A percentile compares a stretch with the other conserved stretches of the same genome.
Evolutionary conservation across 2,329 filamentous ascomycete genomes (phyloP).

Genomic region (Aspergillus pseudonomiae): DNA sequence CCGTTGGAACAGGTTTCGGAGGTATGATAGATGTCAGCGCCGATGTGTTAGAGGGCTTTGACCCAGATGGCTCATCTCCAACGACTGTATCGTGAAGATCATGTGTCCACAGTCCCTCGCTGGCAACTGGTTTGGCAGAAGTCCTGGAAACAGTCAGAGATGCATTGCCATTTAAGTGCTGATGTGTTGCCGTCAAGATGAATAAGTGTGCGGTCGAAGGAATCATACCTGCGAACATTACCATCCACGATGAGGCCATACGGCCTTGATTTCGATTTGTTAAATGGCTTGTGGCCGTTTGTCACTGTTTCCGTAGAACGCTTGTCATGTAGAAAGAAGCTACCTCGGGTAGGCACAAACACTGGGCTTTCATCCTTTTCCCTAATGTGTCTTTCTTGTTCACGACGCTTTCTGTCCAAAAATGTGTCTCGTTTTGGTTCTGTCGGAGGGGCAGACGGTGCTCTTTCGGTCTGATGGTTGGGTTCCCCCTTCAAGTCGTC

Average conservation of each 20-base stretch:
- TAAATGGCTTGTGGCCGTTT: slow-evolving; percentile 71
- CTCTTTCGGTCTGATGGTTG: slow-evolving; percentile 33
- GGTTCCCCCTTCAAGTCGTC: slow-evolving; percentile 46
- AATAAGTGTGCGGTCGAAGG: not conserved
- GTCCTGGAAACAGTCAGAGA: slow-evolving; percentile 41
- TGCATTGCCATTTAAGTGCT: not conserved
- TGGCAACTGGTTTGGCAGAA: slow-evolving; percentile 53
- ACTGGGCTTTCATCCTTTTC: slow-evolving; percentile 86
- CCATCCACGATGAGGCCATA: slow-evolving; percentile 52
- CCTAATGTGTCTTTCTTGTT: slow-evolving; percentile 89
- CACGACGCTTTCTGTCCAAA: slow-evolving; percentile 73
- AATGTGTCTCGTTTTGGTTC: slow-evolving; percentile 57
- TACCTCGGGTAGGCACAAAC: slow-evolving; percentile 90
- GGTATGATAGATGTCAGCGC: slow-evolving; percentile 32
- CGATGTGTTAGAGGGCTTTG: slow-evolving; percentile 33
- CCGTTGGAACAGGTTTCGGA: slow-evolving; percentile 41
- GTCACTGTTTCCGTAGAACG: slow-evolving; percentile 74
- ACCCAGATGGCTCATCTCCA: slow-evolving; percentile 39
- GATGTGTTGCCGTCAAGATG: not conserved
- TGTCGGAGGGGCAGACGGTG: slow-evolving; percentile 43
- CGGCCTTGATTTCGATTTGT: slow-evolving; percentile 58
- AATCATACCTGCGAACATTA: slow-evolving; percentile 47
- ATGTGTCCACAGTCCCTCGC: slow-evolving; percentile 82
- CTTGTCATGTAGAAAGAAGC: slow-evolving; percentile 97
- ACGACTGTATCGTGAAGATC: slow-evolving; percentile 80